Evolutionary conservation across 164 flowering plant genomes (phyloP), one percentile per base, ranked within the genome.

Genomic region (Vitis riparia): DNA sequence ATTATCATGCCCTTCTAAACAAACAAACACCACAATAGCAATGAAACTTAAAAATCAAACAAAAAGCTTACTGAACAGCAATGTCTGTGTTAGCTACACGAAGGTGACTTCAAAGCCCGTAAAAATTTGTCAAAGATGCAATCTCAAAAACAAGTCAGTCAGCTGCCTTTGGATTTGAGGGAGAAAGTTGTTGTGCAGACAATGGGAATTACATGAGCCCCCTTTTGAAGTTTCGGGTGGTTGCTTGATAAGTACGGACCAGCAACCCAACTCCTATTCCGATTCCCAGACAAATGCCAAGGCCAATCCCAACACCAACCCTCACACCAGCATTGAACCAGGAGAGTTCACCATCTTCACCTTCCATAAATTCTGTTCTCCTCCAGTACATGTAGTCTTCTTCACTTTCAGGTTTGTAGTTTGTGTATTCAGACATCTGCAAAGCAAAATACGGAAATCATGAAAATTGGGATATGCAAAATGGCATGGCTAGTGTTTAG

Each of bases 261-360:
- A 91, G 74, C 78, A 93, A 75, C 29, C 97, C 94, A 23, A 89
- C 94, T 65, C 98, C 98, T 23, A 91, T 78, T 8, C 98, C 98
- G 8, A 93, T 32, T 52, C 98, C 94, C 9, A 93, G 71, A 51
- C 98, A 91, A 72, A 91, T 70, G 44, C 98, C 98, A 23, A 93
- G 94, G 32, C 98, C 94, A 47, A 91, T 86, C 23, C 98, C 97
- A 9, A 93, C 94, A 11, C 97, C 98, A 16, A 91, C 97, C 69
- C 97, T 82, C 65, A 93, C 94, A 7, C 97, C 98, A 1, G 94
- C 91, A 78, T 89, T 91, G 79, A 93, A 91, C 96, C 93, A 93
- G 49, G 96, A 84, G 17, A 93, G 83, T 68, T 91, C 98, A 7
- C 96, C 94, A 65, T 89, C 94, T 63, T 89, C 91, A 50, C 87